Base-by-base conservation (phyloP, 176 grass and related monocot species). In the Triticum dicoccoides region DNA sequence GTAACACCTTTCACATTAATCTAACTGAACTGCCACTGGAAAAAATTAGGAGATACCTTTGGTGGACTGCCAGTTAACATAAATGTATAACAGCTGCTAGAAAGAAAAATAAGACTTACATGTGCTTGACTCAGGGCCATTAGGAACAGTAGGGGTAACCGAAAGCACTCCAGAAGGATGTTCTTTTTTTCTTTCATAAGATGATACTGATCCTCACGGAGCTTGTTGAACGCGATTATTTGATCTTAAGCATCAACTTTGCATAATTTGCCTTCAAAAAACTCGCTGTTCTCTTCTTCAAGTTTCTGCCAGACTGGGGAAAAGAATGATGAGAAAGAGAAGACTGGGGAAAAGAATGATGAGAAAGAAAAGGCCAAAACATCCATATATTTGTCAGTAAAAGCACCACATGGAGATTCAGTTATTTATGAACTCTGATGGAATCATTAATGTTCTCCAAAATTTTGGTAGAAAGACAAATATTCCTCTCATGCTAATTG, bases 231-330 rank as follows among this genome's bases (percentile, higher is more conserved):
- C 12, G 71, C 61, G 61, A 39, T 7, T 68, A 99, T 99, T 92
- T 99, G 94, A 84, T 93, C 87, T 96, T 99, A 73, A 99, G 92
- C 88, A 89, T 94, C 78, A 99, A 79, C 73, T 92, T 99, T 62
- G 92, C 85, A 90, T 98, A 95, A 83, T 96, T 92, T 82, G 92
- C 94, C 47, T 96, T 91, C 35, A 59, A 98, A 98, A 85, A 98
- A 96, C 39, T 99, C 92, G 24, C 35, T 87, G 91, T 96, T 96
- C 85, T 99, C 94, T 82, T 99, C 94, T 69, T 96, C 92, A 20
- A 99, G 94, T 80, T 94, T 98, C 90, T 96, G 97, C 97, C 94
- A 94, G 41, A 94, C 32, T 32, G 32, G 30, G 30, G 30, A 30
- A 30, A 30, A 30, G 30, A 30, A 30, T 30, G 30, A 30, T 30